Conservation (phyloP, 108 stramenopile species). For the Skeletonema potamos region DNA sequence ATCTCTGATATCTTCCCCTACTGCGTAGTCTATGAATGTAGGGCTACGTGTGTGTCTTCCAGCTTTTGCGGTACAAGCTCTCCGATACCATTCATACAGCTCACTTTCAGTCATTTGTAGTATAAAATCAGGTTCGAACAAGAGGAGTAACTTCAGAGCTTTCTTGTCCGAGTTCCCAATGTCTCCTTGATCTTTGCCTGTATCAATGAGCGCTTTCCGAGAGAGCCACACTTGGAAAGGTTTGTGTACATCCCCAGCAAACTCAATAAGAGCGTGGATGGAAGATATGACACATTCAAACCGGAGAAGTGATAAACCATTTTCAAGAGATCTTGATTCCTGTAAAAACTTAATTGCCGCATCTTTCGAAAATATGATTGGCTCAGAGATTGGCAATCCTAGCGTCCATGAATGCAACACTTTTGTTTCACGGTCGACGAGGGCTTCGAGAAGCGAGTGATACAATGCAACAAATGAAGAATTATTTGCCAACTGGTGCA, state of each 20-base stretch:
- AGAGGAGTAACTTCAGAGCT: slow-evolving; percentile 50
- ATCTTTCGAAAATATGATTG: slow-evolving; percentile 11
- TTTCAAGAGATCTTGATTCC: slow-evolving; percentile 11
- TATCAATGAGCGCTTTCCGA: slow-evolving; percentile 54
- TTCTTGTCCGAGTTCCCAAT: slow-evolving; percentile 47
- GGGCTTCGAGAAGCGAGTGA: slow-evolving; percentile 51
- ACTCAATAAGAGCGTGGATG: slow-evolving; percentile 39
- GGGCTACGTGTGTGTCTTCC: background rate
- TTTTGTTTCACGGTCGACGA: slow-evolving; percentile 30
- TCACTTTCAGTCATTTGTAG: slow-evolving; percentile 42
- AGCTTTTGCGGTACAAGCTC: slow-evolving; percentile 11
- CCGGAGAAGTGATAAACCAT: slow-evolving; percentile 29
- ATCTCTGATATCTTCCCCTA: slow-evolving; percentile 8
- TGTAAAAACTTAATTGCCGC: slow-evolving; percentile 31
- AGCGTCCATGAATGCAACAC: slow-evolving; percentile 4
- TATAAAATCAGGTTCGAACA: slow-evolving; percentile 51
- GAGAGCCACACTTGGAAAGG: slow-evolving; percentile 61
- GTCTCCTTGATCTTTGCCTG: slow-evolving; percentile 49
- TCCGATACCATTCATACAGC: slow-evolving; percentile 37
- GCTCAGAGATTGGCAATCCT: background rate
- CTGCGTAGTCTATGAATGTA: slow-evolving; percentile 18
- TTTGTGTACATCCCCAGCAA: slow-evolving; percentile 42
- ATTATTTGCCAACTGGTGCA: slow-evolving; percentile 52
- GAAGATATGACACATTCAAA: slow-evolving; percentile 57
- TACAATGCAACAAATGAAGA: slow-evolving; percentile 51